These are phyloP conservation scores for Penicillium sp. DNA, from an alignment of 2,329 filamentous ascomycete genomes.

Conservation along the genomic window DNA sequence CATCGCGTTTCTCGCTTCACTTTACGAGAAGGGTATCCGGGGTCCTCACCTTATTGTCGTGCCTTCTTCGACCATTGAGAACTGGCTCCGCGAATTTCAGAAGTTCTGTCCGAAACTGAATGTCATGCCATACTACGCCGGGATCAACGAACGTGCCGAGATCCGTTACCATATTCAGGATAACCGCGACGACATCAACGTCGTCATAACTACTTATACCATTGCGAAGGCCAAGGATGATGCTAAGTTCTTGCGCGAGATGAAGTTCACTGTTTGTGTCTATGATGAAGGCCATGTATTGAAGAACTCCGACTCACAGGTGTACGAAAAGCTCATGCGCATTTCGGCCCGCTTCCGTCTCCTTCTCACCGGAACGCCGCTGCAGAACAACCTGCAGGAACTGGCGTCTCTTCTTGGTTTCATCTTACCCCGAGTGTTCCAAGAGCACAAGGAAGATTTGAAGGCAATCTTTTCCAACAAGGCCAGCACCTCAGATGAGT, in stretches of 20 bases:
- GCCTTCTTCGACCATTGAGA: slow-evolving; percentile 88
- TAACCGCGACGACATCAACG: slow-evolving; percentile 63
- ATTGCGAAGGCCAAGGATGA: slow-evolving; percentile 62
- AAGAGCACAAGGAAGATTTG: slow-evolving; percentile 72
- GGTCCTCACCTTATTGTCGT: slow-evolving; percentile 85
- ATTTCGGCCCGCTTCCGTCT: slow-evolving; percentile 82
- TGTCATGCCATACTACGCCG: slow-evolving; percentile 71
- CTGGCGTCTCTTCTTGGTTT: slow-evolving; percentile 89
- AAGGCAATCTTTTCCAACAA: slow-evolving; percentile 88
- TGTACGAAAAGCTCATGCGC: slow-evolving; percentile 74
- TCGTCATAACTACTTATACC: slow-evolving; percentile 71
- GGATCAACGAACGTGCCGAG: slow-evolving; percentile 63
- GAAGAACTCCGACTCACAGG: slow-evolving; percentile 80
- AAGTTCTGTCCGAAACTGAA: slow-evolving; percentile 76
- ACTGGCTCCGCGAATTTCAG: slow-evolving; percentile 89
- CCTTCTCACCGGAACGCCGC: slow-evolving; percentile 82
- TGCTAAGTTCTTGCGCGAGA: slow-evolving; percentile 60
- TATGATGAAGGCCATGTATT: slow-evolving; percentile 94
- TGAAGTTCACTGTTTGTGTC: slow-evolving; percentile 62
- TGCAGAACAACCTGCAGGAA: slow-evolving; percentile 95
- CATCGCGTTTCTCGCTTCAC: slow-evolving; percentile 82
- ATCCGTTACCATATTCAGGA: slow-evolving; percentile 67
- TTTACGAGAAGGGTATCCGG: slow-evolving; percentile 66
- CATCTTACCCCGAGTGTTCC: slow-evolving; percentile 83
- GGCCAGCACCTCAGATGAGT: slow-evolving; percentile 70